A percentile compares a stretch with the other conserved stretches of the same genome.
phyloP scores from a whole-genome alignment of 2,329 filamentous ascomycete species.

The Rosellinia necatrix region DNA sequence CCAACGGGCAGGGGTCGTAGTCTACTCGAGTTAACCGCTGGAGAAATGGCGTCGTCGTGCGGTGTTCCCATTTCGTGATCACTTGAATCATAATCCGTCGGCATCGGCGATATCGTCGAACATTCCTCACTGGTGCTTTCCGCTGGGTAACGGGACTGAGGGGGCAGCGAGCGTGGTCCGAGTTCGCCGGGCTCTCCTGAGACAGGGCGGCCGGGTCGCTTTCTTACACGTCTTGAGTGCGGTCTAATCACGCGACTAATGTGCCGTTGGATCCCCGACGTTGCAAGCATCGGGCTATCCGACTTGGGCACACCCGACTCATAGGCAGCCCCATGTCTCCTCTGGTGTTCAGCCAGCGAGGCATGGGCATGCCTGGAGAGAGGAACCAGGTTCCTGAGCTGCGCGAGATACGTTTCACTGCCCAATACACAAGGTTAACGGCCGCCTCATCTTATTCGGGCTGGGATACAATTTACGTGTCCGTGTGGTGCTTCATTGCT shows the following conservation, averaged over 20 bases:
- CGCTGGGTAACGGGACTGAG: no score
- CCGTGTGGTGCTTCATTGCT: neutral
- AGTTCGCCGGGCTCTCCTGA: no score
- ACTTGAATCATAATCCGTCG: no score
- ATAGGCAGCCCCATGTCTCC: neutral
- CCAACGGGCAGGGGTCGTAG: neutral
- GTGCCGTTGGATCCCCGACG: slow-evolving; percentile 10
- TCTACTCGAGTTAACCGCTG: neutral
- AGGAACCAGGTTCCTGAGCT: slow-evolving; percentile 10
- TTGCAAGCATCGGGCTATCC: slow-evolving; percentile 1
- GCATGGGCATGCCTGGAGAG: neutral
- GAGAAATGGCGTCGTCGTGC: neutral
- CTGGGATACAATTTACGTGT: neutral
- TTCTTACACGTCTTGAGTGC: neutral
- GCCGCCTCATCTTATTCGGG: neutral
- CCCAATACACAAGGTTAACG: slow-evolving; percentile 5
- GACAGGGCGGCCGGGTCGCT: no score
- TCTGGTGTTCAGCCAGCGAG: slow-evolving; percentile 10
- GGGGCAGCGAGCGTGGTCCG: no score
- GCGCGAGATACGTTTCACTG: neutral
- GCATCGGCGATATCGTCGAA: no score
- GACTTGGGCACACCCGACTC: neutral
- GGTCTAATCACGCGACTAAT: neutral
- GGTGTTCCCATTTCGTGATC: no score
- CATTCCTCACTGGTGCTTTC: no score